A percentile compares a stretch with the other conserved stretches of the same genome.
Evolutionary conservation across 371 early-diverging fungal species (phyloP).

Genomic region (Rhizopus sp.): DNA sequence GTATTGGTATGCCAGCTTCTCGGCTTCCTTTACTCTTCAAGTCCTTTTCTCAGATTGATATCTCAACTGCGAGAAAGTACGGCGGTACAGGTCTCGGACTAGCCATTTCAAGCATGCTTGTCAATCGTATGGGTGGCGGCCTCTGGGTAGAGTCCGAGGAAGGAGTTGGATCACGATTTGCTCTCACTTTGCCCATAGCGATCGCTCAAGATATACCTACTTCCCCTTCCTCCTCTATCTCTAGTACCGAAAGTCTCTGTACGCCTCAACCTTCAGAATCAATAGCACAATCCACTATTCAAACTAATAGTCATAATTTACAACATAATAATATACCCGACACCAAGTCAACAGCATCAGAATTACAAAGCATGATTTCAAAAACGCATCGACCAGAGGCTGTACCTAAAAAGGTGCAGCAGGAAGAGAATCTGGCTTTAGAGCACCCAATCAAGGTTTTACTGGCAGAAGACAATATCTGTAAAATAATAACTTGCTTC

Average conservation of each 20-base stretch:
- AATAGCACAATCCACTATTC: not conserved
- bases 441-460: slow-evolving; percentile 43
- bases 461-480: slow-evolving; percentile 53
- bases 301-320: not conserved
- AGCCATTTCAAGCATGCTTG: slow-evolving; percentile 60
- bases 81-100: slow-evolving; percentile 62
- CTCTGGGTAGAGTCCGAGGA: slow-evolving; percentile 65
- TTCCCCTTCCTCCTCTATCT: not conserved
- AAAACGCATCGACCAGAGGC: slow-evolving; percentile 2
- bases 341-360: not conserved
- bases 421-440: slow-evolving; percentile 42
- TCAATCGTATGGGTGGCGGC: slow-evolving; percentile 63
- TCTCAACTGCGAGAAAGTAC: slow-evolving; percentile 57
- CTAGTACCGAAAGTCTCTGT: not conserved
- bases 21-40: slow-evolving; percentile 56
- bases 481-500: slow-evolving; percentile 21
- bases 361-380: slow-evolving; percentile 1
- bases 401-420: slow-evolving; percentile 7
- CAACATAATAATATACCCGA: not conserved
- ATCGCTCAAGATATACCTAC: slow-evolving; percentile 20
- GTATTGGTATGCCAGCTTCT: slow-evolving; percentile 62
- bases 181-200: slow-evolving; percentile 56
- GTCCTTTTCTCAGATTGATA: slow-evolving; percentile 63
- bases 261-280: not conserved
- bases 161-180: slow-evolving; percentile 55